phyloP scores from a whole-genome alignment of 2,329 filamentous ascomycete species.

The Botryotinia narcissicola region DNA sequence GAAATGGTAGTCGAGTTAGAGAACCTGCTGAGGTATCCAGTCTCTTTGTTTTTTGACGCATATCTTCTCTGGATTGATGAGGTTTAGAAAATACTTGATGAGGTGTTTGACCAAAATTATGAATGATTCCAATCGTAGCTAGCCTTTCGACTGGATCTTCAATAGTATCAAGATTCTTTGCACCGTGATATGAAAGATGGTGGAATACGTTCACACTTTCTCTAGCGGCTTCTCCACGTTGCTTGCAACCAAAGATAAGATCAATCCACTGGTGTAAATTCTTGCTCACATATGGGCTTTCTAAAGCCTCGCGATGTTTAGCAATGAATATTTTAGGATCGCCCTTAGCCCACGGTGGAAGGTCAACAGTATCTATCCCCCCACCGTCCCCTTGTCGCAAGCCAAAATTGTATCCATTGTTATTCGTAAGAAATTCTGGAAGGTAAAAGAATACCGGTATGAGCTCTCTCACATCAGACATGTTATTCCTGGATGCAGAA shows the following conservation, averaged over 20 bases:
- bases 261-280: slow-evolving; percentile 95
- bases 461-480: slow-evolving; percentile 90
- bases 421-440: slow-evolving; percentile 90
- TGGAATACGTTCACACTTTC: slow-evolving; percentile 96
- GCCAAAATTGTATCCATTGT: slow-evolving; percentile 94
- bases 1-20: slow-evolving; percentile 74
- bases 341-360: slow-evolving; percentile 97
- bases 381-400: slow-evolving; percentile 75
- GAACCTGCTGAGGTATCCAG: slow-evolving; percentile 77
- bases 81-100: slow-evolving; percentile 86
- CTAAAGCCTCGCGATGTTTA: slow-evolving; percentile 92
- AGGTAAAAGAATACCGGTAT: slow-evolving; percentile 98
- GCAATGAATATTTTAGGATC: slow-evolving; percentile 94
- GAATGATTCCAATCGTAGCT: slow-evolving; percentile 91
- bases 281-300: slow-evolving; percentile 88
- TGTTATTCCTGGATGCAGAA: slow-evolving; percentile 84
- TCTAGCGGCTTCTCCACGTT: slow-evolving; percentile 86
- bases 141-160: slow-evolving; percentile 81
- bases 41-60: slow-evolving; percentile 61
- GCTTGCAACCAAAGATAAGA: slow-evolving; percentile 89
- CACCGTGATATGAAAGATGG: slow-evolving; percentile 90
- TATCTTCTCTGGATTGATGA: slow-evolving; percentile 73
- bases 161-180: slow-evolving; percentile 88
- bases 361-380: slow-evolving; percentile 76
- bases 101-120: slow-evolving; percentile 97